These are phyloP conservation scores for Fraxinus platypoda DNA, from an alignment of 305 asterid species.

Conservation along the genomic window DNA sequence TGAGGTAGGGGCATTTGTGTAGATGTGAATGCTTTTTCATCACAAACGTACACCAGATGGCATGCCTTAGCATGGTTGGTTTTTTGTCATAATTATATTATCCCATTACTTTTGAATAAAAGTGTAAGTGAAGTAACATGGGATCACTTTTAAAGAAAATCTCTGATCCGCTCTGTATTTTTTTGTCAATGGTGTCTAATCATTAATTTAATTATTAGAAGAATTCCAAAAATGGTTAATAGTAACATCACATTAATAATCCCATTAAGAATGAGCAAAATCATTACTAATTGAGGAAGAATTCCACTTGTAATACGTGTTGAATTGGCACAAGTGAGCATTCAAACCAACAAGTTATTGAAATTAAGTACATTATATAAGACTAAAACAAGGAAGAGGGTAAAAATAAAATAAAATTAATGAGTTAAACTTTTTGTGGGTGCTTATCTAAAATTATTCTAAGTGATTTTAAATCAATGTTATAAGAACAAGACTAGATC, in stretches of 20 bases:
- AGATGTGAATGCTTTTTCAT: neutral
- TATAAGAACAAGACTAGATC: neutral
- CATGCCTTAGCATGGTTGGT: neutral
- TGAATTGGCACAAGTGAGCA: neutral
- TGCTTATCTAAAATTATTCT: neutral
- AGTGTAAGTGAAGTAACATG: neutral
- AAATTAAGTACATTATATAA: neutral
- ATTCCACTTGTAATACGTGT: slow-evolving; percentile 17
- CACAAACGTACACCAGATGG: neutral
- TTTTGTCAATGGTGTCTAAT: slow-evolving; percentile 38
- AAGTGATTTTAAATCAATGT: neutral
- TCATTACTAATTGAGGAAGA: slow-evolving; percentile 44
- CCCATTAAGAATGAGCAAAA: slow-evolving; percentile 11
- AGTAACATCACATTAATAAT: slow-evolving; percentile 21
- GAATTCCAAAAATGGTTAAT: slow-evolving; percentile 34
- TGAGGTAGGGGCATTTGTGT: neutral
- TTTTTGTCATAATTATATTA: neutral
- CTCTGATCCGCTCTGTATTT: neutral
- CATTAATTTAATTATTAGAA: slow-evolving; percentile 26
- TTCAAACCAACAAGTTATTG: neutral
- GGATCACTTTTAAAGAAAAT: neutral
- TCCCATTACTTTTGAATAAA: neutral
- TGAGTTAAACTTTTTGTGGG: neutral
- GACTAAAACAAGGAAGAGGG: neutral
- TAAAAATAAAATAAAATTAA: too few species aligned